Base-by-base conservation (phyloP, 208 protist genomes). In the Tritrichomonas foetus region DNA sequence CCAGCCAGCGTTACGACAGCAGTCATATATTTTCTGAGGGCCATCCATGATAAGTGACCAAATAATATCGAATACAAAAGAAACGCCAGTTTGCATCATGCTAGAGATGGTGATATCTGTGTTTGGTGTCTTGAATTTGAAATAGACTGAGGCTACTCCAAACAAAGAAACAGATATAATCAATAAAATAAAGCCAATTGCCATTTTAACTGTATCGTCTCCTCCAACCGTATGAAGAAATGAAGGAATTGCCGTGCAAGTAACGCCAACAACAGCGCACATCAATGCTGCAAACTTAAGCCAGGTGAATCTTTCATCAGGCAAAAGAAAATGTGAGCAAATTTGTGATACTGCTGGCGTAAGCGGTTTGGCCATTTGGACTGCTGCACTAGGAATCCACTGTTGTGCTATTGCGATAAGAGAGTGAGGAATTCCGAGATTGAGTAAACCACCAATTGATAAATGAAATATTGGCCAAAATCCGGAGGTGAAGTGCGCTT, bases 21-120 rank as follows among this genome's bases (percentile, higher is more conserved):
- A 39, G 0, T 53, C 41, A 39, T 36, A 33, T 3, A 89, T 53
- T 89, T 53, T 89, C 27, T 89, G 25, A 25, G 78, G 78, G 16
- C 78, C 78, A 57, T 89, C 78, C 78, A 89, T 89, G 27, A 89
- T 89, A 0, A 89, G 27, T 0, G 78, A 89, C 78, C 78, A 89
- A 11, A 50, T 57, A 20, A 89, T 89, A 39, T 89, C 78, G 47
- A 89, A 89, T 30, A 53, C 25, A 16, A 89, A 89, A 2, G 78
- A 89, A 22, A 57, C 33, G 9, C 33, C 33, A 33, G 78, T 89
- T 57, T 89, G 78, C 3, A 89, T 20, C 3, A 89, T 5, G 39
- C 27, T 57, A n/a, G 47, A 61, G 16, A 89, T 57, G 11, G 78
- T 89, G 30, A 89, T 89, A 36, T 89, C 78, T 41, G 41, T 36